Conservation (phyloP, 2,329 filamentous ascomycete genomes). For the Fusarium cyanostomum region DNA sequence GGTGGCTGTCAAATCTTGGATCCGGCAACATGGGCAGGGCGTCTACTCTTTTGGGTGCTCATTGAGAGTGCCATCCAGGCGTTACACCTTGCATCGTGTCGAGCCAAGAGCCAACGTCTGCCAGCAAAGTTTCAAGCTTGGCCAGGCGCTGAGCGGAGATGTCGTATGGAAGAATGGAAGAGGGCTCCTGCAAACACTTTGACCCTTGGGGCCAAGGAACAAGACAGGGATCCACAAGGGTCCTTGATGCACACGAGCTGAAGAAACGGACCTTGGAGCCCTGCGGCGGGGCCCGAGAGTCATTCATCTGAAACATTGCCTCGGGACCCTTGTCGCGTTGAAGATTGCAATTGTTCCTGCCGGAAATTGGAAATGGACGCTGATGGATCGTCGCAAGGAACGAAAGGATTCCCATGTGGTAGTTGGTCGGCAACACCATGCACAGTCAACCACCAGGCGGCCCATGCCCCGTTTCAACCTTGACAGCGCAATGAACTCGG, state of each 20-base stretch:
- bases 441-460: neutral
- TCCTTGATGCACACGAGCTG: neutral
- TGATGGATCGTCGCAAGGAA: neutral
- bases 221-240: neutral
- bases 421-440: too few relatives aligned
- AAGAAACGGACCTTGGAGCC: neutral
- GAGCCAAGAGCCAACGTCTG: neutral
- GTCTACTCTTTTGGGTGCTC: neutral
- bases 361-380: neutral
- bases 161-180: neutral
- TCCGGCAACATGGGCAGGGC: slow-evolving; percentile 12
- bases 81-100: neutral
- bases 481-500: neutral
- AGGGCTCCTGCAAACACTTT: slow-evolving; percentile 6
- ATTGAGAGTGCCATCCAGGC: neutral
- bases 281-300: slow-evolving; percentile 4
- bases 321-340: neutral
- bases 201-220: neutral
- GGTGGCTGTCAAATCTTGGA: too few relatives aligned
- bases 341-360: neutral
- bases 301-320: slow-evolving; percentile 20
- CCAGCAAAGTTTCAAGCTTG: too few relatives aligned
- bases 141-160: neutral
- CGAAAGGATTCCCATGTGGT: too few relatives aligned
- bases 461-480: neutral